Conservation (phyloP, 1,284 basidiomycete species). For the Ceratobasidium sp. region DNA sequence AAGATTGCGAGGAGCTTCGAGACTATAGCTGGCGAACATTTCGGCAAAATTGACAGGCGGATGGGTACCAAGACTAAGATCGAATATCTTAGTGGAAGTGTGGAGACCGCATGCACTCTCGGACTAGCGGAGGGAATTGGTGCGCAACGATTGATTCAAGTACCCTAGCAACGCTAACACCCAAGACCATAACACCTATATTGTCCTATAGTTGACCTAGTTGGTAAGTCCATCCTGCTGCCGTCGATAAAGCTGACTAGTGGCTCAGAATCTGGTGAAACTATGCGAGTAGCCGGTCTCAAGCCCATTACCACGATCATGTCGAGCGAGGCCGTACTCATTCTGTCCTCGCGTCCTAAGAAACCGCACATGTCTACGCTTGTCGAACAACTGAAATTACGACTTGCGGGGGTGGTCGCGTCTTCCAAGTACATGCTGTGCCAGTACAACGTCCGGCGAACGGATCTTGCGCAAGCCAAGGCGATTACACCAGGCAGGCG, state of each 20-base stretch:
- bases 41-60: constrained; percentile 75
- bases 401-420: constrained; percentile 94
- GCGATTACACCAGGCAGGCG: constrained; percentile 88
- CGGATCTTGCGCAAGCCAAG: constrained; percentile 72
- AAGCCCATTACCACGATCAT: constrained; percentile 93
- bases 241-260: too few species aligned
- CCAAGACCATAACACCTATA: too few species aligned
- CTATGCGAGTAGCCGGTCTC: constrained; percentile 98
- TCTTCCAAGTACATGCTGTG: constrained; percentile 90
- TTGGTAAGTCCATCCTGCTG: too few species aligned
- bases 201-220: too few species aligned
- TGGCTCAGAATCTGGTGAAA: constrained; percentile 89
- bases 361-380: constrained; percentile 76
- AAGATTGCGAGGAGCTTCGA: constrained; percentile 96
- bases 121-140: constrained; percentile 98
- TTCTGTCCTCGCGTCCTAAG: constrained; percentile 74
- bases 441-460: constrained; percentile 89
- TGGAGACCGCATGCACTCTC: constrained; percentile 97
- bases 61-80: constrained; percentile 75
- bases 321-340: constrained; percentile 92
- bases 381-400: constrained; percentile 84
- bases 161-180: too few species aligned
- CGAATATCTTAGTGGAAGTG: constrained; percentile 96
- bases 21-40: constrained; percentile 85
- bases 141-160: constrained; percentile 53